These are phyloP conservation scores for Lichtheimia ornata DNA, from an alignment of 371 early-diverging fungal genomes.

Conservation along the genomic window DNA sequence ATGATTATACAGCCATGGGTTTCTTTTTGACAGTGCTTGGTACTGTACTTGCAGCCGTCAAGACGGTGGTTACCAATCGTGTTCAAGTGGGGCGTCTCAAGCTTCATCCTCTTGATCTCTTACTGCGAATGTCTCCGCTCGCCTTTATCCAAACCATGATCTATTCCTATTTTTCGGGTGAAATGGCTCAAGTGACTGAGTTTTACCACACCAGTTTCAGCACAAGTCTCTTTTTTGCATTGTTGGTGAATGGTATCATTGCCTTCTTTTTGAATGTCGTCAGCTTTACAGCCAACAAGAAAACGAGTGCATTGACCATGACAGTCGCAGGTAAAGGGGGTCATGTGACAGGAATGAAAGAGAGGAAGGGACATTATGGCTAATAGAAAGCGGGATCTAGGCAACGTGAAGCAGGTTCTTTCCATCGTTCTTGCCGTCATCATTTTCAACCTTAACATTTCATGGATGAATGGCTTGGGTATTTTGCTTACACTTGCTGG, in stretches of 20 bases:
- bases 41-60: slow-evolving; percentile 76
- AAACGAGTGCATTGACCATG: slow-evolving; percentile 85
- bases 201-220: slow-evolving; percentile 56
- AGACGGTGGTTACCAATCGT: slow-evolving; percentile 85
- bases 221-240: slow-evolving; percentile 44
- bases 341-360: not conserved
- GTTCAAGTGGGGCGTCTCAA: slow-evolving; percentile 79
- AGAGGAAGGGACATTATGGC: too few relatives aligned
- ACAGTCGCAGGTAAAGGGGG: slow-evolving; percentile 72
- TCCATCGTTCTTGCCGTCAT: slow-evolving; percentile 77
- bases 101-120: slow-evolving; percentile 80
- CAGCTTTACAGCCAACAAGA: slow-evolving; percentile 84
- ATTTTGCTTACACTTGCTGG: slow-evolving; percentile 79
- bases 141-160: slow-evolving; percentile 76
- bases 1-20: slow-evolving; percentile 69
- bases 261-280: slow-evolving; percentile 85
- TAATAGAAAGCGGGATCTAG: slow-evolving; percentile 20
- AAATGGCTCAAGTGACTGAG: slow-evolving; percentile 53
- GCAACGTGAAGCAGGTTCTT: slow-evolving; percentile 86
- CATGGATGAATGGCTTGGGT: slow-evolving; percentile 68
- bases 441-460: slow-evolving; percentile 73
- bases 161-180: slow-evolving; percentile 71
- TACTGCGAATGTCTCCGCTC: slow-evolving; percentile 82
- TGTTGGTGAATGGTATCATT: slow-evolving; percentile 75
- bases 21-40: slow-evolving; percentile 82